These are phyloP conservation scores for Candida hungchunana DNA, from an alignment of 805 yeast species.

Conservation along the genomic window DNA sequence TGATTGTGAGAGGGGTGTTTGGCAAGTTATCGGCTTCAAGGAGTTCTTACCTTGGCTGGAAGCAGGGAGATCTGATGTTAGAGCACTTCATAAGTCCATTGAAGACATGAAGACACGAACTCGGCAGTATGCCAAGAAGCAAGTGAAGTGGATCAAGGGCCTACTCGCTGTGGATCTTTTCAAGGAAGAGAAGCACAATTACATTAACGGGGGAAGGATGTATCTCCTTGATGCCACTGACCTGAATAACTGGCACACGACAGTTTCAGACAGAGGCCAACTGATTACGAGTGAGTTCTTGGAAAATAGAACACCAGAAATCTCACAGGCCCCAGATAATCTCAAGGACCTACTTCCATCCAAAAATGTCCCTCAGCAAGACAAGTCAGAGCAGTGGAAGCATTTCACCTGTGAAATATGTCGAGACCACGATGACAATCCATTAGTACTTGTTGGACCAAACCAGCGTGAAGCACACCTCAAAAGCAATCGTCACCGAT, in stretches of 20 bases:
- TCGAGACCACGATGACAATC: slow-evolving; percentile 46
- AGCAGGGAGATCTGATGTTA: slow-evolving; percentile 18
- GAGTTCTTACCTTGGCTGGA: slow-evolving; percentile 75
- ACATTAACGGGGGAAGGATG: slow-evolving; percentile 57
- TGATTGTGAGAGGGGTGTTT: slow-evolving; percentile 68
- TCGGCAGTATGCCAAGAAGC: slow-evolving; percentile 80
- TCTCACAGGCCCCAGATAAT: slow-evolving; percentile 35
- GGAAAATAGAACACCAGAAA: slow-evolving; percentile 4
- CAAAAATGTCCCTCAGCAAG: slow-evolving; percentile 13
- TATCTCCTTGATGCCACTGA: slow-evolving; percentile 77
- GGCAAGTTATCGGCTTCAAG: slow-evolving; percentile 94
- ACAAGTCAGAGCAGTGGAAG: slow-evolving; percentile 46
- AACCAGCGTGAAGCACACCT: slow-evolving; percentile 67
- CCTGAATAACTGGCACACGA: slow-evolving; percentile 51
- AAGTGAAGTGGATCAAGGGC: slow-evolving; percentile 86
- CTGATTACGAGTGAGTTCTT: slow-evolving; percentile 42
- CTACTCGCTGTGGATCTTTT: slow-evolving; percentile 57
- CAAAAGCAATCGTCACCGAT: slow-evolving; percentile 62
- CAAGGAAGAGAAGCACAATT: slow-evolving; percentile 41
- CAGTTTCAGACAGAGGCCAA: slow-evolving; percentile 55
- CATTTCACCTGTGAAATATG: slow-evolving; percentile 70
- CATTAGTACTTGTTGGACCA: slow-evolving; percentile 67
- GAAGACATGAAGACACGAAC: slow-evolving; percentile 82
- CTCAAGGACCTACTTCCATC: slow-evolving; percentile 26
- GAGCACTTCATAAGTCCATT: slow-evolving; percentile 41